A percentile compares a stretch with the other conserved stretches of the same genome.
Conservation (phyloP, 495 filamentous ascomycete species). For the Lasiosphaeria hispida region DNA sequence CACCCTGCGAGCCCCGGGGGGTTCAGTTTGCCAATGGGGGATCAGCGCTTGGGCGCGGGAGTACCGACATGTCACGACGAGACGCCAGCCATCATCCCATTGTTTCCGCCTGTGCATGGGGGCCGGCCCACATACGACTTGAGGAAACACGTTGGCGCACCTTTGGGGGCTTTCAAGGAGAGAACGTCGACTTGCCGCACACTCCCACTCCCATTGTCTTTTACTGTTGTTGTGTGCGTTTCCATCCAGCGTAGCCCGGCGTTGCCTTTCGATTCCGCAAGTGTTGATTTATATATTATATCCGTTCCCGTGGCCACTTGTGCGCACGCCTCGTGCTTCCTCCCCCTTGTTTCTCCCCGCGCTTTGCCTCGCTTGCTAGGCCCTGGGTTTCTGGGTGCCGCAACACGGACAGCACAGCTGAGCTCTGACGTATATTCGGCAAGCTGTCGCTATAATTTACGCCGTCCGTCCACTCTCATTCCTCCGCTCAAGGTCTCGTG, state of each 20-base stretch:
- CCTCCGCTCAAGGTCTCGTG: slow-evolving; percentile 15
- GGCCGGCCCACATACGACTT: not conserved
- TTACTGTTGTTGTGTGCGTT: not conserved
- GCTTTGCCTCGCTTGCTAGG: not conserved
- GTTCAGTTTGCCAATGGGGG: not conserved
- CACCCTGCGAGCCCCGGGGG: not conserved
- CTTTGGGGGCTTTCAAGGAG: not conserved
- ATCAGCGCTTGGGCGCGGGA: slow-evolving; percentile 15
- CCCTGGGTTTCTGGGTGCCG: slow-evolving; percentile 1
- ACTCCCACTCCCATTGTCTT: not conserved
- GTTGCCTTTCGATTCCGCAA: not conserved
- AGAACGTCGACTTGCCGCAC: not conserved
- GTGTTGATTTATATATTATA: slow-evolving; percentile 5
- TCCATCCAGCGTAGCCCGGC: not conserved
- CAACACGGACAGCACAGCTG: slow-evolving; percentile 9
- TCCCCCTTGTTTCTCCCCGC: slow-evolving; percentile 1
- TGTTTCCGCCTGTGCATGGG: slow-evolving; percentile 18
- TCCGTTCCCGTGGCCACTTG: slow-evolving; percentile 3
- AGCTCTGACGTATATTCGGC: slow-evolving; percentile 31
- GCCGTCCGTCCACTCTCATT: slow-evolving; percentile 21
- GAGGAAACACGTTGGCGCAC: slow-evolving; percentile 9
- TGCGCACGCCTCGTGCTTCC: not conserved
- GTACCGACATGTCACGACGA: slow-evolving; percentile 24
- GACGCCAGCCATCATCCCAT: slow-evolving; percentile 14
- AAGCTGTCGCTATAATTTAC: slow-evolving; percentile 25